Conservation (phyloP, 495 filamentous ascomycete genomes). For the Xeromyces bisporus region DNA sequence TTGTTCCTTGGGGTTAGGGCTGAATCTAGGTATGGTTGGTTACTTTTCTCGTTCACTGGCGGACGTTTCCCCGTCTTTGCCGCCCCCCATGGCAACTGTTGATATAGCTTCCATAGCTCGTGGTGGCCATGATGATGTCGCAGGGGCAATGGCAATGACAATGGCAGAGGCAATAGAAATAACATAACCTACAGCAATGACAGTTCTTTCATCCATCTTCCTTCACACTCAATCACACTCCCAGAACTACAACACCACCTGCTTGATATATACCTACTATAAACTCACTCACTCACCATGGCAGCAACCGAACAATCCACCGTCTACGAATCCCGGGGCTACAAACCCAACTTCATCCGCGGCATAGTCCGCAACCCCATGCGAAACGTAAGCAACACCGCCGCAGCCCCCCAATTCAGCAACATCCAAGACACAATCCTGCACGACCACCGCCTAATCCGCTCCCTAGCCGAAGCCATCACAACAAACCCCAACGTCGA, state of each 20-base stretch:
- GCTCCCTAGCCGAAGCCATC: constrained; percentile 39
- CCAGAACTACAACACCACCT: too few relatives aligned
- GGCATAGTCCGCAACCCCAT: not conserved
- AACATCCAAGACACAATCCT: constrained; percentile 12
- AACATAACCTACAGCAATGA: too few relatives aligned
- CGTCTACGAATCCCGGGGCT: not conserved
- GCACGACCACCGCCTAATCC: constrained; percentile 43
- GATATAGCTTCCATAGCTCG: too few relatives aligned
- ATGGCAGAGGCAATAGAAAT: too few relatives aligned
- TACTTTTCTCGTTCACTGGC: not conserved
- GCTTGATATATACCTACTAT: not conserved
- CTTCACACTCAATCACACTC: too few relatives aligned
- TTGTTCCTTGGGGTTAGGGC: too few relatives aligned
- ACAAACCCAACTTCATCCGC: constrained; percentile 1
- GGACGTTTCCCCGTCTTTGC: too few relatives aligned
- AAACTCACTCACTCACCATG: not conserved
- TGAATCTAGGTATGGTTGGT: not conserved
- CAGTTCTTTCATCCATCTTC: too few relatives aligned
- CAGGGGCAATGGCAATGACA: too few relatives aligned
- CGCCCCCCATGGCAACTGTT: too few relatives aligned
- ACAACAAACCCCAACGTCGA: constrained; percentile 30
- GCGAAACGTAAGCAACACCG: not conserved
- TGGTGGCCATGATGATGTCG: too few relatives aligned
- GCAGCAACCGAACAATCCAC: not conserved
- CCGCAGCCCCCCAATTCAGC: not conserved